Evolutionary conservation across 1,284 basidiomycete genomes (phyloP).

Genomic region (Wolfiporia cocos): DNA sequence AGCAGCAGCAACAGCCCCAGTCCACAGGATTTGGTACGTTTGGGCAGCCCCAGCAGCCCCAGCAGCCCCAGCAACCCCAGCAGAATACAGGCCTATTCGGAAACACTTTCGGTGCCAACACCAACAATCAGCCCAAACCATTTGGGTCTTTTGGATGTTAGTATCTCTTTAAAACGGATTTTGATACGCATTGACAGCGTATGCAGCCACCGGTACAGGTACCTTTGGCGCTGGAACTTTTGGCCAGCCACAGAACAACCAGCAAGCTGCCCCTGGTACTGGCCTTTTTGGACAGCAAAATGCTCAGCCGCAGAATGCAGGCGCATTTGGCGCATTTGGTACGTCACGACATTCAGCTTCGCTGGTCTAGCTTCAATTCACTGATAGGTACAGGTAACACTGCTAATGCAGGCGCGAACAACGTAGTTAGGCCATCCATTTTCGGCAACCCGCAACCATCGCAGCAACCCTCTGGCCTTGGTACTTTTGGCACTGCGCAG

Average conservation of each 20-base stretch:
- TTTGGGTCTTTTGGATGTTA: too few species aligned
- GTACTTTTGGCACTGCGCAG: constrained; percentile 26
- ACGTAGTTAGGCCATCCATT: constrained; percentile 40
- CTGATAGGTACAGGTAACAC: too few species aligned
- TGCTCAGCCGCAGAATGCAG: constrained; percentile 18
- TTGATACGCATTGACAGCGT: too few species aligned
- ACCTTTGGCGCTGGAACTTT: constrained; percentile 34
- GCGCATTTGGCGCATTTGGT: constrained; percentile 36
- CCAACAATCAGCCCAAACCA: constrained; percentile 21
- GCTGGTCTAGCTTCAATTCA: too few species aligned
- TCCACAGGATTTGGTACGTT: constrained; percentile 17
- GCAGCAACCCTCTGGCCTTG: constrained; percentile 20
- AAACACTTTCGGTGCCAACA: constrained; percentile 24
- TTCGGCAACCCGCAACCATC: constrained; percentile 22
- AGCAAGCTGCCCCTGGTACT: constrained; percentile 10
- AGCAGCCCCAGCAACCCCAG: constrained; percentile 24
- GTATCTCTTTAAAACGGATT: too few species aligned
- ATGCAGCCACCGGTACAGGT: constrained; percentile 19
- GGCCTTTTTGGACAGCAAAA: neutral
- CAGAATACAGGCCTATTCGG: constrained; percentile 32
- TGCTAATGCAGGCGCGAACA: too few species aligned
- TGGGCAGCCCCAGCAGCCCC: constrained; percentile 20
- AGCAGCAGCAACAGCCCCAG: constrained; percentile 14
- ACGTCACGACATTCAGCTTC: neutral
- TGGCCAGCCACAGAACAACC: constrained; percentile 33